phyloP scores from a whole-genome alignment of 2,329 filamentous ascomycete species.

The Cryphonectria carpinicola region DNA sequence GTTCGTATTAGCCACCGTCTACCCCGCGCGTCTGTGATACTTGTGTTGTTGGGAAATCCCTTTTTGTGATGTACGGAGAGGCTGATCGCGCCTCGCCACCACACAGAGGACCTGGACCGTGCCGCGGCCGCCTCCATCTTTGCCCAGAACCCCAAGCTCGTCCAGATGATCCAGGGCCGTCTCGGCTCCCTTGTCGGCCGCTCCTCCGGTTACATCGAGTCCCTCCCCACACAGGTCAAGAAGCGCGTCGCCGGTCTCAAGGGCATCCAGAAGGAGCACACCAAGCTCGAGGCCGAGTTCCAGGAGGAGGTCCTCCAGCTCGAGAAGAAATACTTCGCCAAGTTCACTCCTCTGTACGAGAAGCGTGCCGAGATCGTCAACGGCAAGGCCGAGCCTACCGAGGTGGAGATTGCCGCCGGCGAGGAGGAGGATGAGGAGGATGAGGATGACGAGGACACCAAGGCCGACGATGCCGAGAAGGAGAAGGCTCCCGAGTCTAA shows the following conservation, averaged over 20 bases:
- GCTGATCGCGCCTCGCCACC: slow-evolving; percentile 34
- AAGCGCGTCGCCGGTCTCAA: slow-evolving; percentile 94
- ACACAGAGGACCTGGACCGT: slow-evolving; percentile 88
- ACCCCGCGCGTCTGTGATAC: slow-evolving; percentile 23
- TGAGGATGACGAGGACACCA: slow-evolving; percentile 53
- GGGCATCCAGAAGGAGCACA: slow-evolving; percentile 98
- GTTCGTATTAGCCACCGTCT: slow-evolving; percentile 56
- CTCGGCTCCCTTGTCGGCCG: slow-evolving; percentile 90
- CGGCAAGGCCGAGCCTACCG: slow-evolving; percentile 81
- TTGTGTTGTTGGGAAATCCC: slow-evolving; percentile 13
- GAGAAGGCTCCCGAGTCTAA: slow-evolving; percentile 60
- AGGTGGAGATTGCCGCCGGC: slow-evolving; percentile 83
- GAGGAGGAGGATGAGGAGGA: slow-evolving; percentile 78
- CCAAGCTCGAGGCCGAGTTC: slow-evolving; percentile 97
- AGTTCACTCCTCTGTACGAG: slow-evolving; percentile 96
- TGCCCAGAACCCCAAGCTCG: slow-evolving; percentile 90
- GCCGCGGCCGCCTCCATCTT: slow-evolving; percentile 88
- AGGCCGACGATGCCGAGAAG: slow-evolving; percentile 52
- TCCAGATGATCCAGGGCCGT: slow-evolving; percentile 97
- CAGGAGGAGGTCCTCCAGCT: slow-evolving; percentile 97
- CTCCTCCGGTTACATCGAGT: slow-evolving; percentile 98
- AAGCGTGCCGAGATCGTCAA: slow-evolving; percentile 94
- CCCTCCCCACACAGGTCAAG: slow-evolving; percentile 84
- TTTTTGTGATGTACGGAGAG: slow-evolving; percentile 11
- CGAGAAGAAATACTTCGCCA: slow-evolving; percentile 99